phyloP scores from a whole-genome alignment of 208 protist genomes.

The Trypanosoma rangeli region DNA sequence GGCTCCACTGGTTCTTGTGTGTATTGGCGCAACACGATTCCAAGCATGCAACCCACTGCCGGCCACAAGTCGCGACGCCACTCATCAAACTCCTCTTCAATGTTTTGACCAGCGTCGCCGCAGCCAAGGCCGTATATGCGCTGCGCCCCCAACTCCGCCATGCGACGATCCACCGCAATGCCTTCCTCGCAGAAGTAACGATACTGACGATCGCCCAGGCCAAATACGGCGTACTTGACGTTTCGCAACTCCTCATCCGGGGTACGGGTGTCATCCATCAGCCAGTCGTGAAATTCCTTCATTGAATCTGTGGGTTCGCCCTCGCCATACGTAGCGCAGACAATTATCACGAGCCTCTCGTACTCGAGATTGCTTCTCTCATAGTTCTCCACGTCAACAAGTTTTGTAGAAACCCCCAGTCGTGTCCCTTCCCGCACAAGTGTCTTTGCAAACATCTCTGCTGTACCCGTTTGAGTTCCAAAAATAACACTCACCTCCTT shows the following conservation, averaged over 20 bases:
- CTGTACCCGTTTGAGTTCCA: slow-evolving; percentile 89
- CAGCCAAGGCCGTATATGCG: slow-evolving; percentile 79
- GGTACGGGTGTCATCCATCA: slow-evolving; percentile 66
- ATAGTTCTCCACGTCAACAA: slow-evolving; percentile 74
- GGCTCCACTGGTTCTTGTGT: slow-evolving; percentile 76
- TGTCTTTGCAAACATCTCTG: slow-evolving; percentile 89
- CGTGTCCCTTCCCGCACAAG: slow-evolving; percentile 67
- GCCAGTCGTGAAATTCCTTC: slow-evolving; percentile 84
- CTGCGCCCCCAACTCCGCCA: slow-evolving; percentile 85
- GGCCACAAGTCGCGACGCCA: slow-evolving; percentile 84
- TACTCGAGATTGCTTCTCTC: slow-evolving; percentile 54
- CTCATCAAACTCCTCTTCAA: slow-evolving; percentile 91
- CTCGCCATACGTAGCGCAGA: slow-evolving; percentile 91
- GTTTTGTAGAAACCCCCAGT: slow-evolving; percentile 56
- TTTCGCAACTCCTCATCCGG: slow-evolving; percentile 58
- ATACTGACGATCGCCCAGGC: slow-evolving; percentile 90
- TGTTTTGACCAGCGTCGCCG: slow-evolving; percentile 69
- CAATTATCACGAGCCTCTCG: slow-evolving; percentile 69
- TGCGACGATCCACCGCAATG: slow-evolving; percentile 82
- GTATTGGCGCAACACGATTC: slow-evolving; percentile 70
- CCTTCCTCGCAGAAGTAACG: slow-evolving; percentile 88
- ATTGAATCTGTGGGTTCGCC: slow-evolving; percentile 91
- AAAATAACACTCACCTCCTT: slow-evolving; percentile 79
- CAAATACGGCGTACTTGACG: slow-evolving; percentile 90
- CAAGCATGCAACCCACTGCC: slow-evolving; percentile 65